Percentiles rank a stretch among this genome's conserved stretches.
Conservation (phyloP, 2,329 filamentous ascomycete species). For the Cercospora sp. region DNA sequence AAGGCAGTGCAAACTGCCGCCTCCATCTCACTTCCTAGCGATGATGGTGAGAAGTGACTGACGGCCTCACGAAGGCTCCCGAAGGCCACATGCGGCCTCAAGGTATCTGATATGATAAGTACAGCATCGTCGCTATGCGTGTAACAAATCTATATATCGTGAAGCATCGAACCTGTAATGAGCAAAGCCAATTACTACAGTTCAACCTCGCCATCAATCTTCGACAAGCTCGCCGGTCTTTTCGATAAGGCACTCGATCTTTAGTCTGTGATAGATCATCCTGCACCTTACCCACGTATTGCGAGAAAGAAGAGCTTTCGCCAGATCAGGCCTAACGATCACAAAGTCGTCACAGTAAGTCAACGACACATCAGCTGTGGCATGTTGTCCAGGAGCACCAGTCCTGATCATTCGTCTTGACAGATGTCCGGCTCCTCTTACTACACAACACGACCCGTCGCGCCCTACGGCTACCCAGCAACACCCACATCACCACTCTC, state of each 20-base stretch:
- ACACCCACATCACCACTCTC: not conserved
- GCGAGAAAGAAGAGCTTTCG: constrained; percentile 5
- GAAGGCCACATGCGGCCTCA: not conserved
- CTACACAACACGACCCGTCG: not conserved
- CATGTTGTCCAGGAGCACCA: not conserved
- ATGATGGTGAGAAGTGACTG: not conserved
- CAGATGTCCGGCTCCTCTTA: constrained; percentile 10
- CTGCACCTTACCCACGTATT: constrained; percentile 5
- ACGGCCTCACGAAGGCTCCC: not conserved
- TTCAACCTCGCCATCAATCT: not conserved
- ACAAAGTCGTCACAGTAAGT: not conserved
- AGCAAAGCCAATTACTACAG: not conserved
- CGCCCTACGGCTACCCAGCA: not conserved
- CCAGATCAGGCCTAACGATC: not conserved
- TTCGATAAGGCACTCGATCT: constrained; percentile 8
- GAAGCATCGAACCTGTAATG: not conserved
- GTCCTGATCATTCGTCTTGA: not conserved
- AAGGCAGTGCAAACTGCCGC: not conserved
- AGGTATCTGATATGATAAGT: not conserved
- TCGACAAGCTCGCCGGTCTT: constrained; percentile 6
- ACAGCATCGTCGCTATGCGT: not conserved
- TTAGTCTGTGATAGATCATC: constrained; percentile 8
- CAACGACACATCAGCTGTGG: not conserved
- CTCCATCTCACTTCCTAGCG: not conserved
- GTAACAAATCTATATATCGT: not conserved